Evolutionary conservation across 495 filamentous ascomycete species (phyloP).

Genomic region (Penicillium paradoxum): DNA sequence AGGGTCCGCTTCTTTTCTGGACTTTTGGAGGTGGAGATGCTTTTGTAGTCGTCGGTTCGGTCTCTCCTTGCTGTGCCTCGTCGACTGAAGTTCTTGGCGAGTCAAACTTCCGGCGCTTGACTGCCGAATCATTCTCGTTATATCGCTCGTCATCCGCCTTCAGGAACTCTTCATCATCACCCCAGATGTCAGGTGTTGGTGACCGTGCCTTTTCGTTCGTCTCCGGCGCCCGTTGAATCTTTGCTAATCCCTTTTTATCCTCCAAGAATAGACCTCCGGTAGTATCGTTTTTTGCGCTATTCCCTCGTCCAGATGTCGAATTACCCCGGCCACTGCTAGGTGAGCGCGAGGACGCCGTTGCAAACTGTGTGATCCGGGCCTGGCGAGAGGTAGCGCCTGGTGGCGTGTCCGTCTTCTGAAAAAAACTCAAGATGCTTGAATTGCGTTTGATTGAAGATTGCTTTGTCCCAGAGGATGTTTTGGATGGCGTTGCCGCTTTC

Average conservation of each 20-base stretch:
- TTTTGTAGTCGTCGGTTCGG: slow-evolving; percentile 3
- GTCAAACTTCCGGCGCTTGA: slow-evolving; percentile 42
- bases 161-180: slow-evolving; percentile 21
- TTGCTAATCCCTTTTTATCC: slow-evolving; percentile 30
- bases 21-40: background rate
- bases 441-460: slow-evolving; percentile 47
- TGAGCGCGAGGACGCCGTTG: slow-evolving; percentile 19
- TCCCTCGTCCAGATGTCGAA: slow-evolving; percentile 14
- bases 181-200: slow-evolving; percentile 36
- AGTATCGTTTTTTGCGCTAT: slow-evolving; percentile 15
- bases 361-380: slow-evolving; percentile 40
- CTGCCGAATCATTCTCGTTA: slow-evolving; percentile 25
- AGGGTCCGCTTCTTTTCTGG: slow-evolving; percentile 44
- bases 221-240: slow-evolving; percentile 4
- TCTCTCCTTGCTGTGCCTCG: slow-evolving; percentile 12
- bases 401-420: slow-evolving; percentile 63
- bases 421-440: slow-evolving; percentile 74
- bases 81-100: slow-evolving; percentile 13
- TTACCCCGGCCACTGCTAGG: slow-evolving; percentile 21
- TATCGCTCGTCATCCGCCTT: slow-evolving; percentile 19
- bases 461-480: slow-evolving; percentile 3
- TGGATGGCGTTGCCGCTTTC: slow-evolving; percentile 31
- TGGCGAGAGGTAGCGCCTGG: slow-evolving; percentile 33
- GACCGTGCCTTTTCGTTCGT: slow-evolving; percentile 15
- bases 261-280: slow-evolving; percentile 40